Base-by-base conservation (phyloP, 2,329 filamentous ascomycete genomes). In the Pseudogymnoascus sp. region DNA sequence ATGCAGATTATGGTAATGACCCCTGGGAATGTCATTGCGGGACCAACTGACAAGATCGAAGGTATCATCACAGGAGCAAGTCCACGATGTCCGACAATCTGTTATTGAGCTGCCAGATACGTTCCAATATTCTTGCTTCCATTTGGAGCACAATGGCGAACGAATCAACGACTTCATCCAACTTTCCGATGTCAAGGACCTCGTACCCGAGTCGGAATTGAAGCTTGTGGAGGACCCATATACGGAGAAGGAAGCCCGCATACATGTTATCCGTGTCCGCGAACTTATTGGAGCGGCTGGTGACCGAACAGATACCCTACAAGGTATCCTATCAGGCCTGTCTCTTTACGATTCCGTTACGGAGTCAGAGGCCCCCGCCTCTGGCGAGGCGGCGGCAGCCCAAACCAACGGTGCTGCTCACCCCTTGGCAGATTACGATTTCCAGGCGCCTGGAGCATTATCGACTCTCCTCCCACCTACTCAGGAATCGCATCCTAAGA, bases 121-220 rank as follows among this genome's bases (percentile, higher is more conserved):
- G 61, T 95, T 97, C 79, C 92, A 96, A 77, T 97, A 97, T 80
- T 96, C 95, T 62, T 99, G 95, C 82, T 99, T 99, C 80, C 95
- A 99, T 78, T 87, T 99, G 71, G 93, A 97, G 78, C 88, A 93
- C 78, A 88, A 90, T 65, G 91, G 91, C 69, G 81, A 90, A 77
- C 89, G 90, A 68, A 88, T 99, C 82, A 97, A 97, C 76, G 95
- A 99, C 77, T 97, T 95, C 71, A 84, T 96, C 65, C 89, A 96
- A 75, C 84, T 99, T 66, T 92, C 91, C 62, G 93, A 99, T 74
- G 89, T 99, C 63, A 83, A 89, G 59, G 91, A 85, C 63, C 83
- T 99, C 63, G 84, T 85, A 62, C 77, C 88, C 35, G 87, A 92
- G 66, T 89, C 93, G 37, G 89, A 93, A 71, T 83, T 97, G 64